Percentiles rank a stretch among this genome's conserved stretches.
Evolutionary conservation across 768 basidiomycete species (phyloP).

Genomic region (Cubamyces lactineus): DNA sequence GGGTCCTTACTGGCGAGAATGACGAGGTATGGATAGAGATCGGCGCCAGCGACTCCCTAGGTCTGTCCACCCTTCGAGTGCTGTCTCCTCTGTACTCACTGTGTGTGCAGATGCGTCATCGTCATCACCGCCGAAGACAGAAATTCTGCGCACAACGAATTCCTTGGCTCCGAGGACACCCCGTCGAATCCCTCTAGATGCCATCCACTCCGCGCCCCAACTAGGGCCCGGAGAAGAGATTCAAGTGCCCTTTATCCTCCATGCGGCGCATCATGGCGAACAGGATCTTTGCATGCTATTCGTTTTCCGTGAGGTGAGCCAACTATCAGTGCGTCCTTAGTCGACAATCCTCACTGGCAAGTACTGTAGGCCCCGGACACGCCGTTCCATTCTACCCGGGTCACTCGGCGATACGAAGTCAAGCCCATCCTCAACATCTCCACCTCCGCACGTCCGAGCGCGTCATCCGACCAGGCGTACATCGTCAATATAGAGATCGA

Average conservation of each 20-base stretch:
- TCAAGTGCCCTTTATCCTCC: conserved; percentile 56
- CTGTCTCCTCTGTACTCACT: background rate
- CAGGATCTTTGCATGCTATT: conserved; percentile 64
- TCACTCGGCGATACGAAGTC: conserved; percentile 61
- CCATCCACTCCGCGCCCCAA: conserved; percentile 27
- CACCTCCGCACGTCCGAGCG: conserved; percentile 53
- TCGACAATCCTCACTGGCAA: background rate
- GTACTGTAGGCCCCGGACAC: conserved; percentile 46
- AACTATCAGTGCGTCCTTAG: background rate
- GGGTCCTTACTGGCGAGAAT: conserved; percentile 62
- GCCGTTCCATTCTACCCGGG: conserved; percentile 60
- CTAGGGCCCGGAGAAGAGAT: conserved; percentile 53
- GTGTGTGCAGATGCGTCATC: conserved; percentile 18
- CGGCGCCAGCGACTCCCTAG: background rate
- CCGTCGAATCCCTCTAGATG: conserved; percentile 45
- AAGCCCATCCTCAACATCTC: conserved; percentile 58
- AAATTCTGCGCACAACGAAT: conserved; percentile 54
- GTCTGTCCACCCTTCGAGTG: background rate
- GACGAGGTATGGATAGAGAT: conserved; percentile 63
- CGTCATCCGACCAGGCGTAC: conserved; percentile 52
- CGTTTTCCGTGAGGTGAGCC: conserved; percentile 63
- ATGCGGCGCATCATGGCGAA: conserved; percentile 51
- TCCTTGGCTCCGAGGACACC: conserved; percentile 53
- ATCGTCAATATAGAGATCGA: conserved; percentile 57
- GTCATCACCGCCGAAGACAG: conserved; percentile 27